A percentile compares a stretch with the other conserved stretches of the same genome.
Evolutionary conservation across 2,329 filamentous ascomycete species (phyloP).

Genomic region (Neocatenulostroma microsporum): DNA sequence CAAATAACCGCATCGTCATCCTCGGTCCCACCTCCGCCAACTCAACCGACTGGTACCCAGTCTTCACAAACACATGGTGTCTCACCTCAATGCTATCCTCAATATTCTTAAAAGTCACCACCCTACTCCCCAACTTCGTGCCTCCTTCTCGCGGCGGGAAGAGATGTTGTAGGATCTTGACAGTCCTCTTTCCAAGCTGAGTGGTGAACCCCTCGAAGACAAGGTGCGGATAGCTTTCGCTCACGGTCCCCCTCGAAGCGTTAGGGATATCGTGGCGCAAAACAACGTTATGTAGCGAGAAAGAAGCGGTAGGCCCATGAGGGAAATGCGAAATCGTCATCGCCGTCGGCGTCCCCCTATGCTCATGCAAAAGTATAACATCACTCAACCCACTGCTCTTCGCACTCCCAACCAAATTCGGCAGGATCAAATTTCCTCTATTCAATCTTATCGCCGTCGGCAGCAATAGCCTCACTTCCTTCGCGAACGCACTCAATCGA

Average conservation of each 20-base stretch:
- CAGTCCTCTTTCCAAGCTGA: slow-evolving; percentile 69
- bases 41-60: slow-evolving; percentile 81
- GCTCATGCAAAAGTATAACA: slow-evolving; percentile 81
- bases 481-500: slow-evolving; percentile 79
- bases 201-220: slow-evolving; percentile 93
- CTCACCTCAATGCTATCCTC: slow-evolving; percentile 83
- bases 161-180: slow-evolving; percentile 85
- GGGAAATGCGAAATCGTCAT: slow-evolving; percentile 81
- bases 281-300: slow-evolving; percentile 87
- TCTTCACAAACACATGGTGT: slow-evolving; percentile 93
- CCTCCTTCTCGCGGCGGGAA: slow-evolving; percentile 70
- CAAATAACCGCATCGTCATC: slow-evolving; percentile 95
- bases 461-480: slow-evolving; percentile 76
- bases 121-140: slow-evolving; percentile 75
- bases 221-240: slow-evolving; percentile 85
- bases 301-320: slow-evolving; percentile 79
- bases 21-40: slow-evolving; percentile 82
- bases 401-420: slow-evolving; percentile 75
- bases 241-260: slow-evolving; percentile 75
- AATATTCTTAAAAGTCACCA: slow-evolving; percentile 91
- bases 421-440: slow-evolving; percentile 79
- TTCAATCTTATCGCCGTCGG: slow-evolving; percentile 85
- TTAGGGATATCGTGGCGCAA: slow-evolving; percentile 90
- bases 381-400: slow-evolving; percentile 75
- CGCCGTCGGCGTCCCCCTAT: slow-evolving; percentile 84